phyloP scores from a whole-genome alignment of 805 yeast species.

The Sugiyamaella boreocaroliniensis region DNA sequence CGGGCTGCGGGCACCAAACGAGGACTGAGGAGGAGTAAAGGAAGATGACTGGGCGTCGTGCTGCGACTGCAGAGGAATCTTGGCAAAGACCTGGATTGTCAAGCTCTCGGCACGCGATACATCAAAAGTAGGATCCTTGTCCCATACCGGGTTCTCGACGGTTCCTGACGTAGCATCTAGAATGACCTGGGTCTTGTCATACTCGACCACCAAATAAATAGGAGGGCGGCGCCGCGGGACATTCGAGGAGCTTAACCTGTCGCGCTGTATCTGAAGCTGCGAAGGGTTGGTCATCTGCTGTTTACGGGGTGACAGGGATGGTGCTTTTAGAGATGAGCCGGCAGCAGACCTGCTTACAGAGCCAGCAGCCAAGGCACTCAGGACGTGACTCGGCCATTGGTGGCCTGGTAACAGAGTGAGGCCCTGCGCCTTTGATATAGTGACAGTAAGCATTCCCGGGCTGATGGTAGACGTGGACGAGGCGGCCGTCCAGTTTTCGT shows the following conservation, averaged over 20 bases:
- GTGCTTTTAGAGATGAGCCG: background rate
- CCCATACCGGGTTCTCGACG: slow-evolving; percentile 71
- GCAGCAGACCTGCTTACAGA: slow-evolving; percentile 4
- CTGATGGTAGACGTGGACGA: slow-evolving; percentile 15
- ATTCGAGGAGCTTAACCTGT: background rate
- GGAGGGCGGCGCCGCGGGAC: slow-evolving; percentile 38
- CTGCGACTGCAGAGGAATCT: slow-evolving; percentile 40
- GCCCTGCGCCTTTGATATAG: slow-evolving; percentile 12
- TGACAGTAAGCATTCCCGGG: slow-evolving; percentile 15
- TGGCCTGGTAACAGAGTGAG: slow-evolving; percentile 6
- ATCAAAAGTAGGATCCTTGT: slow-evolving; percentile 86
- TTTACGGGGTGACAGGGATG: slow-evolving; percentile 9
- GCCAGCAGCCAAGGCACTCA: slow-evolving; percentile 4
- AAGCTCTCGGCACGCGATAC: slow-evolving; percentile 63
- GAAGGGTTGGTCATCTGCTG: background rate
- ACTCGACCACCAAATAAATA: slow-evolving; percentile 81
- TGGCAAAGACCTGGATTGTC: slow-evolving; percentile 69
- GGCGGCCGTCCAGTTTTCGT: background rate
- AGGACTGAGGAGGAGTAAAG: background rate
- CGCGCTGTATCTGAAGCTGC: background rate
- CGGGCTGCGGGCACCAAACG: slow-evolving; percentile 6
- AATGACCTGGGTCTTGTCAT: slow-evolving; percentile 87
- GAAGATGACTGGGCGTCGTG: slow-evolving; percentile 26
- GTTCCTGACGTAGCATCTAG: slow-evolving; percentile 85
- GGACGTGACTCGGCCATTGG: slow-evolving; percentile 4